Evolutionary conservation across 2,329 filamentous ascomycete genomes (phyloP).

Genomic region (Xylaria sp.): DNA sequence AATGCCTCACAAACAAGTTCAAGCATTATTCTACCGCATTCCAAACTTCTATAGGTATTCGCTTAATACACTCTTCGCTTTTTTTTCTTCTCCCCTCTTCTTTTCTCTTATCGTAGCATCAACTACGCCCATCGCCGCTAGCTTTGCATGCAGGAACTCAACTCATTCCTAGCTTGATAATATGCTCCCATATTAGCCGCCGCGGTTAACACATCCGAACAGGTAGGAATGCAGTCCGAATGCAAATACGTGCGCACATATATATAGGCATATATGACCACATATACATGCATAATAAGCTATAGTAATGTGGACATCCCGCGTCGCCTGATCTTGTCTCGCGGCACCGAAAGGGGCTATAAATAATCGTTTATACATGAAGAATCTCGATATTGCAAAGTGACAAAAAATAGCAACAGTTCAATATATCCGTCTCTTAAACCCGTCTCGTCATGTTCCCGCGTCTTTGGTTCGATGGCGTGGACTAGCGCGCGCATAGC

Average conservation of each 20-base stretch:
- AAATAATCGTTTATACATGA: conserved; percentile 27
- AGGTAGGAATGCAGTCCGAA: conserved; percentile 22
- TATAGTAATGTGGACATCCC: conserved; percentile 22
- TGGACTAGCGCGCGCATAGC: conserved; percentile 13
- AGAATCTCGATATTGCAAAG: conserved; percentile 20
- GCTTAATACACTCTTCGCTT: not conserved
- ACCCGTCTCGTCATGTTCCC: conserved; percentile 25
- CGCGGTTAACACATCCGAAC: conserved; percentile 36
- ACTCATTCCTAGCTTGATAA: conserved; percentile 6
- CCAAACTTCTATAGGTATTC: not conserved
- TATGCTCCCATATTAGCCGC: conserved; percentile 35
- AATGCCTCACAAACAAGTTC: not conserved
- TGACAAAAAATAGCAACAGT: conserved; percentile 22
- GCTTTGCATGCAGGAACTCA: conserved; percentile 20
- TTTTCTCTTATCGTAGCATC: not conserved
- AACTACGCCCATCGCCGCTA: not conserved
- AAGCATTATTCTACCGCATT: not conserved
- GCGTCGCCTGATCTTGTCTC: conserved; percentile 32
- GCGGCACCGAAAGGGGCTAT: conserved; percentile 28
- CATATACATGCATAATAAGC: conserved; percentile 29
- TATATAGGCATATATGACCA: conserved; percentile 33
- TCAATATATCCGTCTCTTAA: conserved; percentile 22
- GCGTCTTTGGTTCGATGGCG: conserved; percentile 24
- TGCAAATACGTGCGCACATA: conserved; percentile 22
- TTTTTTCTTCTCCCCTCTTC: not conserved